phyloP scores from a whole-genome alignment of 2,329 filamentous ascomycete species.

The Ophiostoma sp. region DNA sequence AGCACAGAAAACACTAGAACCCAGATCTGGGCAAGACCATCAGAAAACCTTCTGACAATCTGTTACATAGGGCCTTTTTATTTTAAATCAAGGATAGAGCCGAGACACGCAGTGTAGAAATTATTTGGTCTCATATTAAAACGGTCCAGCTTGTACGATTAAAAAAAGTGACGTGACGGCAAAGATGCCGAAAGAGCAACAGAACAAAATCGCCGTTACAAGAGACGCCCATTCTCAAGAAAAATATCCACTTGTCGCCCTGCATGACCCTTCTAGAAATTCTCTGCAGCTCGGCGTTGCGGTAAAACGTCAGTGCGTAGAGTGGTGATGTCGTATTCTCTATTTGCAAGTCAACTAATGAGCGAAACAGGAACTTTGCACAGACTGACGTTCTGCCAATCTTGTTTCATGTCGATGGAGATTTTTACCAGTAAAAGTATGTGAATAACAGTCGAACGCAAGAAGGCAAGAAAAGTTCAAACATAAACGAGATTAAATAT shows the following conservation, averaged over 20 bases:
- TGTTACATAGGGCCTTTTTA: not conserved
- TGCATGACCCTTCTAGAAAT: constrained; percentile 16
- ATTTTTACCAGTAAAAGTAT: not conserved
- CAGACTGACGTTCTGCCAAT: constrained; percentile 3
- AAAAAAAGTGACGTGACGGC: not conserved
- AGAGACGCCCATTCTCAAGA: not conserved
- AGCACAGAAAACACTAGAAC: not conserved
- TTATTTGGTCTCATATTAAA: not conserved
- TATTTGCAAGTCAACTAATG: no score
- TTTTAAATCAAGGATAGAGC: constrained; percentile 2
- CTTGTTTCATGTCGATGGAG: constrained; percentile 8
- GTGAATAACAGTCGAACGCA: not conserved
- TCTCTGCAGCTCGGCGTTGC: constrained; percentile 4
- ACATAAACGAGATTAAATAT: not conserved
- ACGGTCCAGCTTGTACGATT: not conserved
- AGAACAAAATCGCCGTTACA: not conserved
- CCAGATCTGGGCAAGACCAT: not conserved
- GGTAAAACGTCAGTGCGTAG: constrained; percentile 6
- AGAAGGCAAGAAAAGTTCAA: not conserved
- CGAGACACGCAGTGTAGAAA: not conserved
- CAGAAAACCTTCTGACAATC: not conserved
- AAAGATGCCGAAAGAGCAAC: not conserved
- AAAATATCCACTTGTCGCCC: not conserved
- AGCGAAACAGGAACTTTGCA: constrained; percentile 1
- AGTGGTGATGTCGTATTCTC: not conserved